Base-by-base conservation (phyloP, 345 rosid genomes). In the Corymbia maculata region DNA sequence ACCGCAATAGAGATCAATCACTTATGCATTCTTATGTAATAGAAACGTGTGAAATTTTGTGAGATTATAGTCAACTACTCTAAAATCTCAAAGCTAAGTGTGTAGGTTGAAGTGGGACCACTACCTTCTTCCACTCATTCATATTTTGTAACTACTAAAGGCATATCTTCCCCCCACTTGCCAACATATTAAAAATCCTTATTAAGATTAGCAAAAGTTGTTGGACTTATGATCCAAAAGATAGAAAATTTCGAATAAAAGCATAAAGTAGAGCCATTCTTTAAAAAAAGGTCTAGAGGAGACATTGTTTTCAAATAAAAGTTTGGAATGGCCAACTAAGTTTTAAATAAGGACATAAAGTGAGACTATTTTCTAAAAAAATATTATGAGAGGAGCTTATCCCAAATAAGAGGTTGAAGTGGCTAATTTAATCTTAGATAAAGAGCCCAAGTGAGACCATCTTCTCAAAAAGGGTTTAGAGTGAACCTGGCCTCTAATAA, bases 11-110 rank as follows among this genome's bases (percentile, higher is more conserved):
- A 70, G 49, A 75, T 22, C 8, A 9, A 1, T 55, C 61, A 55
- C 28, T 55, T 55, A 22, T 55, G 22, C 24, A 2, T 55, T 55
- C 13, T 55, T 55, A 55, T 55, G 61, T 55, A 55, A 55, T 55
- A 5, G 12, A 55, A 55, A 55, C 24, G 13, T 55, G 61, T 55
- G 13, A 55, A 55, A 55, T 55, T 22, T 22, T 21, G 2, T 19
- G 1, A 68, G 1, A 75, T 9, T 44, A 36, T 1, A 4, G 6
- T 6, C 2, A 36, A 75, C 7, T 42, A 3, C 6, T 5, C 8
- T 10, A 19, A 75, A 36, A 36, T 5, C 13, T 55, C 24, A 55
- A 55, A 55, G 10, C 12, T 55, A 22, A 55, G 21, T 55, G 61
- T 6, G 6, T 55, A 55, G 5, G 6, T 55, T 55, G 61, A 22